phyloP scores from a whole-genome alignment of 108 stramenopile genomes.

The Heterococcus sp. region DNA sequence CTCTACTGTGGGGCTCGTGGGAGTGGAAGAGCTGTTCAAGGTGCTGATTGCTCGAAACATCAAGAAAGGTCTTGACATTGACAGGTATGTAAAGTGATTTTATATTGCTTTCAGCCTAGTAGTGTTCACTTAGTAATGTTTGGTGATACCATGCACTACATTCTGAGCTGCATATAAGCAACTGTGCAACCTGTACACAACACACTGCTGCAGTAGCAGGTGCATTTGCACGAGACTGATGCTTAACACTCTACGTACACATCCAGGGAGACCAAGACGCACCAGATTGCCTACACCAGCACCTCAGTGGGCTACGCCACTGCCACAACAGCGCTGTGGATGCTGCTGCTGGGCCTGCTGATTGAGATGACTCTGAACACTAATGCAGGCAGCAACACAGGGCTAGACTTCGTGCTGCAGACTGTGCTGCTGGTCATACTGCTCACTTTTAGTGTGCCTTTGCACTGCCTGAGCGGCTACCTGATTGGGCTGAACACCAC shows the following conservation, averaged over 20 bases:
- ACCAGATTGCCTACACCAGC: conserved; percentile 23
- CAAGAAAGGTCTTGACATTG: conserved; percentile 32
- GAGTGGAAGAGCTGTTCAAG: conserved; percentile 27
- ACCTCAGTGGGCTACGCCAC: conserved; percentile 37
- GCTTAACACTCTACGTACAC: not conserved
- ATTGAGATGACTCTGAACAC: too few relatives aligned
- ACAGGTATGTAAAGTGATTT: not conserved
- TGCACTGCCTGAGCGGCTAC: conserved; percentile 39
- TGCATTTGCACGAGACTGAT: too few relatives aligned
- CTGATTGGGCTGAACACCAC: conserved; percentile 29
- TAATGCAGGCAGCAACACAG: not conserved
- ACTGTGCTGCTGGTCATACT: conserved; percentile 11
- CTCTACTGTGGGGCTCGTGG: conserved; percentile 2
- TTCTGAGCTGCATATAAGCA: too few relatives aligned
- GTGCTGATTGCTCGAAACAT: conserved; percentile 14
- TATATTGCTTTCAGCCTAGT: too few relatives aligned
- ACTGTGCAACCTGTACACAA: too few relatives aligned
- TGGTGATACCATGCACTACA: too few relatives aligned
- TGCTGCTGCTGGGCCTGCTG: too few relatives aligned
- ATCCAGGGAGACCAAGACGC: conserved; percentile 15
- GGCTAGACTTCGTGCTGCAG: conserved; percentile 7
- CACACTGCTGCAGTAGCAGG: too few relatives aligned
- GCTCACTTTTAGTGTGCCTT: conserved; percentile 12
- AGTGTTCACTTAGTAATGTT: too few relatives aligned
- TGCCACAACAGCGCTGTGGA: not conserved